Conservation (phyloP, 208 protist species). For the Leishmania tropica region DNA sequence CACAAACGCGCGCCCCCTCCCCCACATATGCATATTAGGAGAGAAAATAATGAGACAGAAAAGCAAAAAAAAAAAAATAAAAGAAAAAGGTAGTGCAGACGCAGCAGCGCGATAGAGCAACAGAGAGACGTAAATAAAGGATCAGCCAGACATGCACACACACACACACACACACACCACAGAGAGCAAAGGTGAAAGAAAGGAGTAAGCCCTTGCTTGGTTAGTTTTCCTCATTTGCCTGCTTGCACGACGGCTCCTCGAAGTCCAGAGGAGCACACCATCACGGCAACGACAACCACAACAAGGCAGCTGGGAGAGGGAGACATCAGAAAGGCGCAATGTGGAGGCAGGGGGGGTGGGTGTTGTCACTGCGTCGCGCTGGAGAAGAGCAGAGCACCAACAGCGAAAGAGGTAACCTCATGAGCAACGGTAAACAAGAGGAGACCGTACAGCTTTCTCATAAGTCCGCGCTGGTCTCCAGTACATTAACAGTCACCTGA, state of each 20-base stretch:
- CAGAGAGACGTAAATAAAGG: neutral
- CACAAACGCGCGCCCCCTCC: neutral
- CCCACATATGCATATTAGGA: neutral
- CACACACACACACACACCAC: neutral
- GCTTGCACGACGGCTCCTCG: neutral
- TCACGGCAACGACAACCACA: neutral
- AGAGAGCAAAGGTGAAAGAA: neutral
- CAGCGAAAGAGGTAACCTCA: neutral
- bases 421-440: neutral
- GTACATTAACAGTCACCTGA: neutral
- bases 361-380: neutral
- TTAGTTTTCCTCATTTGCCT: neutral
- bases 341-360: neutral
- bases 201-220: neutral
- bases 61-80: neutral
- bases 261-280: neutral
- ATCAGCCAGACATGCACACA: neutral
- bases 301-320: neutral
- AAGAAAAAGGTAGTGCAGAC: neutral
- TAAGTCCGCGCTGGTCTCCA: neutral
- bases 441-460: neutral
- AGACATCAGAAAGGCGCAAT: neutral
- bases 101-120: neutral
- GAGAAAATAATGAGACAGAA: neutral
- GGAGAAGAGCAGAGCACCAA: neutral